Percentiles rank a stretch among this genome's conserved stretches.
Evolutionary conservation across 768 basidiomycete genomes (phyloP).

Genomic region (Mrakia hoshinonis): DNA sequence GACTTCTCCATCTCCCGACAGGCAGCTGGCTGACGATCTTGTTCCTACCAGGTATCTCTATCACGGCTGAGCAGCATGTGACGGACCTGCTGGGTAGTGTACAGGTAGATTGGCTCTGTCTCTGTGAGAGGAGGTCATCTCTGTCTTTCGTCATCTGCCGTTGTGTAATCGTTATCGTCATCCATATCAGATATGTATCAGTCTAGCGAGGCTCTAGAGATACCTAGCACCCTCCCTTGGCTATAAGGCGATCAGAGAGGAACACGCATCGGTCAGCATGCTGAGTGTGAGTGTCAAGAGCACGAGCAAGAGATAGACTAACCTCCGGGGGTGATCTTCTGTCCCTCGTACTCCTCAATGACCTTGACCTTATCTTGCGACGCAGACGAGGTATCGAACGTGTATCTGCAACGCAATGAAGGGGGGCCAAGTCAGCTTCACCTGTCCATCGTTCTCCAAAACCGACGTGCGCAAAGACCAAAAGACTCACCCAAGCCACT

Average conservation of each 20-base stretch:
- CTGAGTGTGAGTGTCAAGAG: neutral
- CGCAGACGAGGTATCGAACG: conserved; percentile 35
- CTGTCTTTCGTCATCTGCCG: neutral
- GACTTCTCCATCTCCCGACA: neutral
- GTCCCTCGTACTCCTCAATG: conserved; percentile 36
- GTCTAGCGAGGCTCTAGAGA: neutral
- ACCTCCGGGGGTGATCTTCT: conserved; percentile 25
- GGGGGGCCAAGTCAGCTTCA: neutral
- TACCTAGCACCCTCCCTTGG: conserved; percentile 14
- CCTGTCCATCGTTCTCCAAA: neutral
- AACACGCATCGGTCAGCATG: neutral
- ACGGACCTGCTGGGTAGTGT: too few species aligned
- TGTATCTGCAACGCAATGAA: conserved; percentile 27
- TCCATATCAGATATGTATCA: neutral
- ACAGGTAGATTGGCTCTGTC: too few species aligned
- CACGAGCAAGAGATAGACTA: neutral
- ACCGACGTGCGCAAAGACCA: neutral
- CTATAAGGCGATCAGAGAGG: neutral
- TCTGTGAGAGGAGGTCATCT: too few species aligned
- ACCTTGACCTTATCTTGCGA: conserved; percentile 38
- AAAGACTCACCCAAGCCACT: conserved; percentile 34
- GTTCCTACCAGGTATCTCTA: conserved; percentile 6
- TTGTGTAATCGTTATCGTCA: neutral
- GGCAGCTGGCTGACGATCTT: neutral
- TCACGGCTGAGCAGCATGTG: neutral